phyloP scores from a whole-genome alignment of 371 early-diverging fungal species.

The Chytridium lagenaria region DNA sequence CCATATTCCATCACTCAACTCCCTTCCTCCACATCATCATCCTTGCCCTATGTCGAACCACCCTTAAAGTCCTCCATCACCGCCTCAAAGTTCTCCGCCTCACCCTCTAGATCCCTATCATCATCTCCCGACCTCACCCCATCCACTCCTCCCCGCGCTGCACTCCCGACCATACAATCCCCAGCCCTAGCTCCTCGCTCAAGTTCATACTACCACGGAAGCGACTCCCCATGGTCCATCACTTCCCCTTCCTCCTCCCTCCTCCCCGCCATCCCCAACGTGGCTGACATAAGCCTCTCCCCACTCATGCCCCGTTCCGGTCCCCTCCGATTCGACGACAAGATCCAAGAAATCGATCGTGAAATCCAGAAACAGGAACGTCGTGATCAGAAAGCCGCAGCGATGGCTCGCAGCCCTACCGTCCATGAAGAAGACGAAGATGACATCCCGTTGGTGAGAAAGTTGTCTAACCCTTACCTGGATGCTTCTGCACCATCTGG shows the following conservation, averaged over 20 bases:
- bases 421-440: not conserved
- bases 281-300: not conserved
- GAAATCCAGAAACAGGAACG: not conserved
- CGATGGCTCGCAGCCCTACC: too few relatives aligned
- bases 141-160: not conserved
- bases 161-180: too few relatives aligned
- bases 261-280: constrained; percentile 1
- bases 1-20: too few relatives aligned
- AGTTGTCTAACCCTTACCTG: too few relatives aligned
- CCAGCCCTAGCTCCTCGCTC: too few relatives aligned
- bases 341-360: not conserved
- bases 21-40: too few relatives aligned
- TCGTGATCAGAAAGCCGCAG: not conserved
- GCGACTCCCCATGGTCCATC: too few relatives aligned
- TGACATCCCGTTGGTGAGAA: not conserved
- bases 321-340: not conserved
- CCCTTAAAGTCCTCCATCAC: not conserved
- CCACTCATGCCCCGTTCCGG: not conserved
- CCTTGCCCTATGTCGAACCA: too few relatives aligned
- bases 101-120: not conserved
- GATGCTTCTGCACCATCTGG: too few relatives aligned
- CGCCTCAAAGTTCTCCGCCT: not conserved
- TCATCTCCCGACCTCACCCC: not conserved
- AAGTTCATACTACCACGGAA: too few relatives aligned
- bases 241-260: not conserved